Percentiles rank a stretch among this genome's conserved stretches.
Conservation (phyloP, 139 green algal species). For the Ettlia oleoabundans region DNA sequence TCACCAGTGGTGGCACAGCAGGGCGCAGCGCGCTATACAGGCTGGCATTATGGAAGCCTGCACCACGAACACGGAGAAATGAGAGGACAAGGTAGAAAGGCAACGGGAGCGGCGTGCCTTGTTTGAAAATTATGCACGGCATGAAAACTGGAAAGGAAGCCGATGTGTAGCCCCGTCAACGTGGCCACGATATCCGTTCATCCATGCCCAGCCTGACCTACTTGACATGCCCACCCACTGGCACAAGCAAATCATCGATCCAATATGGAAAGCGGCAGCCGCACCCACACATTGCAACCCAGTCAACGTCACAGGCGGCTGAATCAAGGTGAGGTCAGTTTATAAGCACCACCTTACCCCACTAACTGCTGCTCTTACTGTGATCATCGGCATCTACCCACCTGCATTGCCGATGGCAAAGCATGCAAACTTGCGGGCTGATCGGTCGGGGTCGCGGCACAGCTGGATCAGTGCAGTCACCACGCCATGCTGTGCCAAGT, state of each 20-base stretch:
- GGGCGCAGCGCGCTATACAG: conserved; percentile 84
- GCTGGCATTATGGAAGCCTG: conserved; percentile 87
- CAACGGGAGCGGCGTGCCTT: too few species aligned
- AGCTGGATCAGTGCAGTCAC: conserved; percentile 82
- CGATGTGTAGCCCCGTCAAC: too few species aligned
- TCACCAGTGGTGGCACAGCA: conserved; percentile 78
- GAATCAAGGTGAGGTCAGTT: neutral
- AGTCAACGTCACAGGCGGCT: too few species aligned
- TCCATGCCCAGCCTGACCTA: too few species aligned
- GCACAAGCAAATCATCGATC: too few species aligned
- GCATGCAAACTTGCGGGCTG: conserved; percentile 96
- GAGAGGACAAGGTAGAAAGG: neutral
- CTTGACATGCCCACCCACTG: too few species aligned
- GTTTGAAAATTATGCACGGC: too few species aligned
- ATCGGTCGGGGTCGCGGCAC: conserved; percentile 82
- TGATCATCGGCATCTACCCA: conserved; percentile 4
- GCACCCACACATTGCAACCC: too few species aligned
- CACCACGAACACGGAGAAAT: neutral
- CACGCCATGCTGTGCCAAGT: conserved; percentile 67
- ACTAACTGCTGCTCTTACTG: neutral
- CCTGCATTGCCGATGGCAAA: conserved; percentile 95
- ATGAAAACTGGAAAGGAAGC: too few species aligned
- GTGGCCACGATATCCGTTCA: too few species aligned
- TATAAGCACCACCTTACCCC: neutral
- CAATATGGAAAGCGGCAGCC: too few species aligned